phyloP scores from a whole-genome alignment of 164 flowering plant species.

The Malania oleifera region DNA sequence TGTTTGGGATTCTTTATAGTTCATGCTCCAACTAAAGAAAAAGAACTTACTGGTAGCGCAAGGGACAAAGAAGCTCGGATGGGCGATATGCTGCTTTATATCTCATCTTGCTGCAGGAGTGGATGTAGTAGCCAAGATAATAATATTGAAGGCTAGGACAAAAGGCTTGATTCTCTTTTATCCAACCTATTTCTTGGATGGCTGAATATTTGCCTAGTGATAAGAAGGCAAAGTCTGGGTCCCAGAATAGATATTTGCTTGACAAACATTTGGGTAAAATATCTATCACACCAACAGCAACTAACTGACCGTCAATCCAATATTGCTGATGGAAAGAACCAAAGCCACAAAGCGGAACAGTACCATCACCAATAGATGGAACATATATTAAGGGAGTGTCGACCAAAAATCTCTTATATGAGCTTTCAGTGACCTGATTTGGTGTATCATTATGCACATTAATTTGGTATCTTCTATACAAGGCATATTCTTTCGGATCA shows the following conservation, averaged over 20 bases:
- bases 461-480: slow-evolving; percentile 76
- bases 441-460: slow-evolving; percentile 78
- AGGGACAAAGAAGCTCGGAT: slow-evolving; percentile 94
- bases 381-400: slow-evolving; percentile 72
- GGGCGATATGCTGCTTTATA: slow-evolving; percentile 92
- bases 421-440: slow-evolving; percentile 52
- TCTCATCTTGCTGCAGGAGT: slow-evolving; percentile 91
- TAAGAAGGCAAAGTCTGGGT: slow-evolving; percentile 79
- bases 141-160: slow-evolving; percentile 83
- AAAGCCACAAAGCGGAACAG: slow-evolving; percentile 84
- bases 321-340: slow-evolving; percentile 99
- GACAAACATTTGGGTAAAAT: slow-evolving; percentile 92
- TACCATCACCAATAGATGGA: slow-evolving; percentile 53
- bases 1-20: no score
- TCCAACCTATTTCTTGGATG: slow-evolving; percentile 82
- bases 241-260: slow-evolving; percentile 97
- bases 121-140: slow-evolving; percentile 95
- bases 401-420: slow-evolving; percentile 74
- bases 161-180: slow-evolving; percentile 56
- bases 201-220: slow-evolving; percentile 92
- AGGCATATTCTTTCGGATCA: slow-evolving; percentile 80
- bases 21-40: no score
- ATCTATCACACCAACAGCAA: slow-evolving; percentile 98
- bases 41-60: slow-evolving; percentile 75
- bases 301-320: slow-evolving; percentile 71